Conservation (phyloP, 331 rosid genomes). For the Erythrophleum ivorense region DNA sequence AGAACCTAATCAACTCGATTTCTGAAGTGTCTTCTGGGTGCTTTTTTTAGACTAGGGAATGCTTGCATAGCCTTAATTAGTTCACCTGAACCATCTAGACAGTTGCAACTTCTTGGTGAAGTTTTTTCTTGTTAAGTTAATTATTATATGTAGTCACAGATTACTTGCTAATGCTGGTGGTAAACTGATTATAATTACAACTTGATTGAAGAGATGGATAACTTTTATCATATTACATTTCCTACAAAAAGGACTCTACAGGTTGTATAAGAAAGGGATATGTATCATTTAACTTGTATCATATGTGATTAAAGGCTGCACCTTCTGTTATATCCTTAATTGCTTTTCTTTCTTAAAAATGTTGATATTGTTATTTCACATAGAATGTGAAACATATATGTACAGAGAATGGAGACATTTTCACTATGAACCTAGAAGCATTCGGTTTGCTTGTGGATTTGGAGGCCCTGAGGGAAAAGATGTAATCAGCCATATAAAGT, state of each 20-base stretch:
- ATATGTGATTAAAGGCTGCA: slow-evolving; percentile 5
- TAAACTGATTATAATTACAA: not conserved
- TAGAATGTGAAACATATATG: slow-evolving; percentile 31
- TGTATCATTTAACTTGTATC: not conserved
- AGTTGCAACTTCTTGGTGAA: not conserved
- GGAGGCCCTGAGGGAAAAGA: slow-evolving; percentile 51
- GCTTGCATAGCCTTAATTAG: not conserved
- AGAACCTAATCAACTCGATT: not conserved
- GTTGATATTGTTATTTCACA: slow-evolving; percentile 1
- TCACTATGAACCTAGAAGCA: slow-evolving; percentile 60
- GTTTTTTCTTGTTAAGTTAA: not conserved
- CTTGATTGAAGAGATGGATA: not conserved
- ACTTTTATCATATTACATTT: not conserved
- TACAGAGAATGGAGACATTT: slow-evolving; percentile 82
- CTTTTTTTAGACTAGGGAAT: not conserved
- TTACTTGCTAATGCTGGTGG: not conserved
- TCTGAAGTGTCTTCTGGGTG: not conserved
- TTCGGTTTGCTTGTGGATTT: slow-evolving; percentile 57
- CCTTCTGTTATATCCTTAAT: not conserved
- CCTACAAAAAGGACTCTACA: not conserved
- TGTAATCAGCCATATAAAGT: slow-evolving; percentile 40
- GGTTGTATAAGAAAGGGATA: not conserved
- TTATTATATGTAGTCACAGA: not conserved
- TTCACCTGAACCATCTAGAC: not conserved
- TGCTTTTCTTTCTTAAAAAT: slow-evolving; percentile 20